phyloP scores from a whole-genome alignment of 2,329 filamentous ascomycete species.

The Colletotrichum caudatum region DNA sequence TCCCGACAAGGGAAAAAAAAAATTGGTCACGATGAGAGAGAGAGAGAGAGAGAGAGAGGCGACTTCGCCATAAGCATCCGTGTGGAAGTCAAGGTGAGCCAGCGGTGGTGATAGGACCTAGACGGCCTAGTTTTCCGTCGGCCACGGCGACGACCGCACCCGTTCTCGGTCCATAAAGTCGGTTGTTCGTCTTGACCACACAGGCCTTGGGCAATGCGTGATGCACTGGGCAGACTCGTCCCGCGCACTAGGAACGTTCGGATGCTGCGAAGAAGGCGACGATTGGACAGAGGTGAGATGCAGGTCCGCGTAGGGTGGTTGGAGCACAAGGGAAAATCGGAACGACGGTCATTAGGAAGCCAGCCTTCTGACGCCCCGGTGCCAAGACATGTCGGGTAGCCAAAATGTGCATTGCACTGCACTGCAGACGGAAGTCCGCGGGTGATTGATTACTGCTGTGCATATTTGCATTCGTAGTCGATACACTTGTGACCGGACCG shows the following conservation, averaged over 20 bases:
- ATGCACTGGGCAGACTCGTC: slow-evolving; percentile 7
- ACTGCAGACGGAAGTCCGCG: neutral
- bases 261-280: slow-evolving; percentile 29
- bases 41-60: neutral
- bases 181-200: neutral
- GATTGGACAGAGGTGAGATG: slow-evolving; percentile 30
- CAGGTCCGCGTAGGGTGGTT: slow-evolving; percentile 28
- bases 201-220: slow-evolving; percentile 13
- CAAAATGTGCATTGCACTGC: neutral
- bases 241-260: slow-evolving; percentile 4
- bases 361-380: slow-evolving; percentile 14
- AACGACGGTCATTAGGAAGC: slow-evolving; percentile 20
- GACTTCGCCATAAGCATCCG: neutral
- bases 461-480: neutral
- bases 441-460: neutral
- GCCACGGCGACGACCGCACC: neutral
- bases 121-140: neutral
- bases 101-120: neutral
- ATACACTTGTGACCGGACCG: slow-evolving; percentile 20
- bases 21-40: neutral
- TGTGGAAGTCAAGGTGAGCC: neutral
- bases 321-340: slow-evolving; percentile 9
- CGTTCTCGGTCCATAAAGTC: slow-evolving; percentile 7
- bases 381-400: slow-evolving; percentile 22
- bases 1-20: neutral